Percentiles rank a stretch among this genome's conserved stretches.
phyloP scores from a whole-genome alignment of 1,139 yeast species.

The Debaryomyces subglobosus region DNA sequence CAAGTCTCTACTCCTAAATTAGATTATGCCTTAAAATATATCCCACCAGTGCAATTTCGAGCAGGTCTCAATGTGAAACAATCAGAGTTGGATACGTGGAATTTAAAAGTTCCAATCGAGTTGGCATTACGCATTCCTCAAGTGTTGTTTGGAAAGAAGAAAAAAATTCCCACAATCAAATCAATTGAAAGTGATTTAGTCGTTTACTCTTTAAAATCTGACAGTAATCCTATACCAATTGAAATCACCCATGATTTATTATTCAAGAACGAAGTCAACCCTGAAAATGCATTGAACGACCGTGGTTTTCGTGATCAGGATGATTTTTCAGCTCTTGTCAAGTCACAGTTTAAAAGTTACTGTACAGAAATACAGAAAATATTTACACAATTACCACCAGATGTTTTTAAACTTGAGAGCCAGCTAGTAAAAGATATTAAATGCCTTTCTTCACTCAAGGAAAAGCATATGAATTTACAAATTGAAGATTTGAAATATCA shows the following conservation, averaged over 20 bases:
- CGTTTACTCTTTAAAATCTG: conserved; percentile 36
- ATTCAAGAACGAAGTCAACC: conserved; percentile 23
- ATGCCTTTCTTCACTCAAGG: conserved; percentile 30
- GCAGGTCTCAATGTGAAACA: conserved; percentile 7
- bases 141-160: conserved; percentile 9
- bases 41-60: conserved; percentile 34
- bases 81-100: conserved; percentile 27
- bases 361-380: conserved; percentile 25
- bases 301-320: conserved; percentile 26
- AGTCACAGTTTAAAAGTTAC: conserved; percentile 24
- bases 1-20: conserved; percentile 31
- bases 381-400: conserved; percentile 25
- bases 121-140: conserved; percentile 14
- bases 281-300: conserved; percentile 7
- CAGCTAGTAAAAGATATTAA: conserved; percentile 35
- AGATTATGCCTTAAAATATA: conserved; percentile 31
- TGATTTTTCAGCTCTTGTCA: conserved; percentile 26
- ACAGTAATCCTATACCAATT: conserved; percentile 37
- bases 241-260: conserved; percentile 46
- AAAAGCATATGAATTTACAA: conserved; percentile 29
- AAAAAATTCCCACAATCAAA: conserved; percentile 34
- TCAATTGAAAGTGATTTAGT: conserved; percentile 33
- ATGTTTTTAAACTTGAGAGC: conserved; percentile 33
- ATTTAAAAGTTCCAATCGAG: conserved; percentile 34
- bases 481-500: conserved; percentile 19